Evolutionary conservation across 768 basidiomycete species (phyloP), one percentile per base, ranked within the genome.

Genomic region (Leccinum uliginosum): DNA sequence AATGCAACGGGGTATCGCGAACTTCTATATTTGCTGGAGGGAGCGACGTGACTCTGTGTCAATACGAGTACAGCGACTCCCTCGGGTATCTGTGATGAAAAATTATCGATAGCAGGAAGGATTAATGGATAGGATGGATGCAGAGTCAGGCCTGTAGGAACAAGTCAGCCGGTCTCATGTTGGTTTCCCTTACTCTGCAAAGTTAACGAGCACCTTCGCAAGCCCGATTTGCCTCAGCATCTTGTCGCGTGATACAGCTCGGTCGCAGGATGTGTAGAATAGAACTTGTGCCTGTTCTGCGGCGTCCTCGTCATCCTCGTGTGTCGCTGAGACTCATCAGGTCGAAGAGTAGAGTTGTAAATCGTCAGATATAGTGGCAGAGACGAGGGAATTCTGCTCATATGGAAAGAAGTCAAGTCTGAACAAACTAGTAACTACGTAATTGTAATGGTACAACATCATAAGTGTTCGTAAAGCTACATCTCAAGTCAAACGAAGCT

Each of bases 181-280:
- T 59, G 53, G 40, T 57, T 59, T 44, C 58, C 74, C 89, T 71
- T 73, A 93, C 93, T 87, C 85, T 62, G 88, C 82, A 74, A 95
- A 96, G 72, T 84, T 93, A 63, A 89, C 81, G 50, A 96, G 79
- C n/a, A 93, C 93, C 67, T 93, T 94, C n/a, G 91, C 92, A 23
- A 96, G 81, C 43, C 93, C 93, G 35, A 94, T 84, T 70, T 95
- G 93, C 64, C 93, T 79, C 58, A 96, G 80, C 84, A 94, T 93
- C 65, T 80, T 82, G 76, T 94, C 93, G 62, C 91, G 79, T 35
- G 91, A 91, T 24, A 87, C 91, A 23, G 90, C 91, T 45, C 84
- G 82, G 69, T 93, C 89, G 58, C 84, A 81, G 5, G 88, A 87
- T 2, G 91, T 91, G 69, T 95, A 94, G 76, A 94, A 96, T 40